Evolutionary conservation across 1,284 basidiomycete genomes (phyloP).

Genomic region (Exobasidium cylindrosporum): DNA sequence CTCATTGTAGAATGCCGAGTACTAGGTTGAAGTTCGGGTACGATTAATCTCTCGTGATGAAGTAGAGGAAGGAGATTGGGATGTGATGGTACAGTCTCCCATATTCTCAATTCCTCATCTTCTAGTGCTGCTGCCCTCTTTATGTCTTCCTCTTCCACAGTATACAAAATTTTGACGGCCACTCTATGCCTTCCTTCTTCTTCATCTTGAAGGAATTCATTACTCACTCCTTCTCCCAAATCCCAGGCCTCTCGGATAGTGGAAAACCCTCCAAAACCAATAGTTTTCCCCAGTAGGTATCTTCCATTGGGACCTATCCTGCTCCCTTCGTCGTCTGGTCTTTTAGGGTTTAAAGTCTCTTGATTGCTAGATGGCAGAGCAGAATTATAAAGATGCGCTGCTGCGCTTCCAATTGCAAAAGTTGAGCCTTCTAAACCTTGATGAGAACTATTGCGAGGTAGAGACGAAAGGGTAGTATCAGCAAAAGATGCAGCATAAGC

Average conservation of each 20-base stretch:
- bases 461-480: background rate
- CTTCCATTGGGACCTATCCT: slow-evolving; percentile 31
- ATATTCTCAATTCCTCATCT: slow-evolving; percentile 36
- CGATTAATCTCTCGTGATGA: slow-evolving; percentile 25
- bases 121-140: background rate
- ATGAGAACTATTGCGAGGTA: background rate
- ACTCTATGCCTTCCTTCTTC: slow-evolving; percentile 23
- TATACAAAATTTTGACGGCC: slow-evolving; percentile 43
- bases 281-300: slow-evolving; percentile 74
- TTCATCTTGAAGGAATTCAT: slow-evolving; percentile 16
- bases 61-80: slow-evolving; percentile 40
- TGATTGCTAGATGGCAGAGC: slow-evolving; percentile 17
- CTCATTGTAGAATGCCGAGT: slow-evolving; percentile 7
- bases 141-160: slow-evolving; percentile 13
- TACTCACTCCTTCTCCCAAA: slow-evolving; percentile 7
- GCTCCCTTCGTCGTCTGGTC: slow-evolving; percentile 37
- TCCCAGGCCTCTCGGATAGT: slow-evolving; percentile 67
- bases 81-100: slow-evolving; percentile 36
- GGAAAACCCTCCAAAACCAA: slow-evolving; percentile 84
- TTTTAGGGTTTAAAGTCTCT: slow-evolving; percentile 6
- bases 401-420: background rate
- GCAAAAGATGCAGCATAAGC: background rate
- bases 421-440: background rate
- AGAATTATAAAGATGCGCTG: slow-evolving; percentile 3
- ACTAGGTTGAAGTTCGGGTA: background rate